A percentile compares a stretch with the other conserved stretches of the same genome.
phyloP scores from a whole-genome alignment of 306 rosid genomes.

The Crataegus laevigata region DNA sequence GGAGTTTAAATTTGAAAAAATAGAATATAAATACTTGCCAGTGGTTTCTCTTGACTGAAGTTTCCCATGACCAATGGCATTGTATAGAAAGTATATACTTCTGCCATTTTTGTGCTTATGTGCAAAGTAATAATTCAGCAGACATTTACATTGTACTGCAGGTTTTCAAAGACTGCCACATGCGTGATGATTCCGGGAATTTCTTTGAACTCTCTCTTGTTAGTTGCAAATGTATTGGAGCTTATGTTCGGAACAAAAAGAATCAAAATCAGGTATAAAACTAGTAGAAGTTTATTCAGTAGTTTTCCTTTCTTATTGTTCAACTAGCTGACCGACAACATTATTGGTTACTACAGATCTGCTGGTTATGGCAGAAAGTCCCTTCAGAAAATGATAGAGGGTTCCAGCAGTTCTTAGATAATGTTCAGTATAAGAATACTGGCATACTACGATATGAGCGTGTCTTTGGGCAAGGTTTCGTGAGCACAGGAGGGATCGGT shows the following conservation, averaged over 20 bases:
- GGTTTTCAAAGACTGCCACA: constrained; percentile 66
- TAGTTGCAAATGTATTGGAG: constrained; percentile 91
- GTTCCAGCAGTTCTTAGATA: constrained; percentile 45
- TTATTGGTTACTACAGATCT: constrained; percentile 49
- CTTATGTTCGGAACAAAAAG: constrained; percentile 84
- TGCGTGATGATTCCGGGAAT: constrained; percentile 50
- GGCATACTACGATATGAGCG: constrained; percentile 48
- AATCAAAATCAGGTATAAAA: constrained; percentile 82
- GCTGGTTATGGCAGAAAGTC: constrained; percentile 66
- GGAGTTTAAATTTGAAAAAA: not conserved
- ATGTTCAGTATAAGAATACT: constrained; percentile 39
- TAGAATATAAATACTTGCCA: not conserved
- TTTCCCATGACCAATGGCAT: not conserved
- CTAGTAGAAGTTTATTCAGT: not conserved
- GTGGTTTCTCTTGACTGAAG: not conserved
- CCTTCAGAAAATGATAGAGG: constrained; percentile 34
- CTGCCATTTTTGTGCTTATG: no score
- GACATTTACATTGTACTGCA: constrained; percentile 18
- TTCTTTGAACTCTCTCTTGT: constrained; percentile 81
- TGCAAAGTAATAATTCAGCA: not conserved
- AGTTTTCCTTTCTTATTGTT: not conserved
- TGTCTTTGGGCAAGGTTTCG: constrained; percentile 42
- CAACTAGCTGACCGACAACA: constrained; percentile 11
- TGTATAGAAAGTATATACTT: not conserved
- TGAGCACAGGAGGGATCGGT: constrained; percentile 52